These are phyloP conservation scores for Xylariaceae sp. DNA, from an alignment of 2,329 filamentous ascomycete genomes.

Conservation along the genomic window DNA sequence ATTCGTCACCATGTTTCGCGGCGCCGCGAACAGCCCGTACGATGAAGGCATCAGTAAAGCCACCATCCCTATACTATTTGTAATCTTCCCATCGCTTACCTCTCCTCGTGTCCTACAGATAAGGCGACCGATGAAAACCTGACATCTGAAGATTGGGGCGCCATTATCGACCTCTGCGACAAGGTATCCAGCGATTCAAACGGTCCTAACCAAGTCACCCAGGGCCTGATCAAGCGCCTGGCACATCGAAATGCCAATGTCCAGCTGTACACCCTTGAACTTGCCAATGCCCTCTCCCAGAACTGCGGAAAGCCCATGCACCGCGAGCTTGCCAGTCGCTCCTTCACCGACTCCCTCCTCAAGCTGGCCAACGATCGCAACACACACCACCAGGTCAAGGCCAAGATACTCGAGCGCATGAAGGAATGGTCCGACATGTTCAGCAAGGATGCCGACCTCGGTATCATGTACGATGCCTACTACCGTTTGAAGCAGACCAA, in stretches of 20 bases:
- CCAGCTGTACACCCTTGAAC: slow-evolving; percentile 90
- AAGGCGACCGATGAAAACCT: slow-evolving; percentile 96
- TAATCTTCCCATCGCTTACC: slow-evolving; percentile 11
- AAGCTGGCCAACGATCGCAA: slow-evolving; percentile 91
- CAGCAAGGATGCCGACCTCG: slow-evolving; percentile 78
- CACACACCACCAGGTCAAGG: slow-evolving; percentile 93
- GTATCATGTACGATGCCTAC: slow-evolving; percentile 96
- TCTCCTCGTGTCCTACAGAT: slow-evolving; percentile 35
- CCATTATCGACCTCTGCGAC: slow-evolving; percentile 62
- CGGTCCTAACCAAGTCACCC: slow-evolving; percentile 76
- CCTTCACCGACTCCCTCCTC: slow-evolving; percentile 89
- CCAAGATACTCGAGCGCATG: slow-evolving; percentile 96
- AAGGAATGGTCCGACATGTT: slow-evolving; percentile 97
- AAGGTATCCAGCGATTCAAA: slow-evolving; percentile 52
- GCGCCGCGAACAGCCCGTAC: slow-evolving; percentile 54
- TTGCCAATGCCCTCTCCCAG: slow-evolving; percentile 86
- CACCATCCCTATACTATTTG: slow-evolving; percentile 3
- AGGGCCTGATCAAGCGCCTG: slow-evolving; percentile 85
- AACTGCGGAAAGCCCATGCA: slow-evolving; percentile 87
- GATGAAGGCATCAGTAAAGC: slow-evolving; percentile 55
- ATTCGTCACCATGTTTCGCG: slow-evolving; percentile 48
- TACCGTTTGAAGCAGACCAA: slow-evolving; percentile 79
- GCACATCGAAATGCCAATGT: slow-evolving; percentile 95
- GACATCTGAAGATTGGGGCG: slow-evolving; percentile 71
- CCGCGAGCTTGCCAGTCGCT: slow-evolving; percentile 82